phyloP scores from a whole-genome alignment of 2,329 filamentous ascomycete genomes.

The Geosmithia putterillii region DNA sequence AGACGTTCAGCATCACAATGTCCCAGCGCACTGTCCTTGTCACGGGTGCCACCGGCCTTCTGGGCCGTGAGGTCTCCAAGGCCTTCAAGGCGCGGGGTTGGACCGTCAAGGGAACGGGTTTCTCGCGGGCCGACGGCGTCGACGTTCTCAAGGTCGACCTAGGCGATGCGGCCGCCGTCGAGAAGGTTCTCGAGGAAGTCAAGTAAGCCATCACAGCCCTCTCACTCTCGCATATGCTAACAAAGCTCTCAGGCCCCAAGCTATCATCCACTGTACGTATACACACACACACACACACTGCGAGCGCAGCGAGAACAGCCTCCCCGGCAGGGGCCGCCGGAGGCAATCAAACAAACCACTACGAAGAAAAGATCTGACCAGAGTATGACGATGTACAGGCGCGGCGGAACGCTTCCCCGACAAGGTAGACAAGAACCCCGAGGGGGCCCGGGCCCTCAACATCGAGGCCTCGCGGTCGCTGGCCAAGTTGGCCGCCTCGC shows the following conservation, averaged over 20 bases:
- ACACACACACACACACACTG: background rate
- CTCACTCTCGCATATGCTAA: background rate
- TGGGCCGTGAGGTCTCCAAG: constrained; percentile 66
- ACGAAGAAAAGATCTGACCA: background rate
- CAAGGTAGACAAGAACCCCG: constrained; percentile 68
- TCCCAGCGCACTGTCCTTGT: constrained; percentile 46
- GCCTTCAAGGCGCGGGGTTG: constrained; percentile 53
- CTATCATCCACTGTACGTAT: constrained; percentile 66
- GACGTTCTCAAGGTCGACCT: constrained; percentile 51
- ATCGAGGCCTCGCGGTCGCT: constrained; percentile 57
- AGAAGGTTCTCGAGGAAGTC: constrained; percentile 35
- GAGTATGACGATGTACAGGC: constrained; percentile 37
- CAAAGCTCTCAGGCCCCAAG: constrained; percentile 45
- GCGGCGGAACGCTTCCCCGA: constrained; percentile 84
- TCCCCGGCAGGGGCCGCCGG: too few relatives aligned
- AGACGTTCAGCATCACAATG: constrained; percentile 6
- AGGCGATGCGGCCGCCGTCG: constrained; percentile 30
- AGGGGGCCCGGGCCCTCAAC: constrained; percentile 62
- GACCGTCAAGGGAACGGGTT: constrained; percentile 60
- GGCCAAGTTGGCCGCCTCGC: constrained; percentile 50
- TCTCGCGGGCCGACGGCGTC: constrained; percentile 60
- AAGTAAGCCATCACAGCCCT: constrained; percentile 31
- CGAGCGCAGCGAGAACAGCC: too few relatives aligned
- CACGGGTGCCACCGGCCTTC: constrained; percentile 74
- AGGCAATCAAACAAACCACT: background rate